Evolutionary conservation across 2,329 filamentous ascomycete species (phyloP).

Genomic region (Alternaria atra): DNA sequence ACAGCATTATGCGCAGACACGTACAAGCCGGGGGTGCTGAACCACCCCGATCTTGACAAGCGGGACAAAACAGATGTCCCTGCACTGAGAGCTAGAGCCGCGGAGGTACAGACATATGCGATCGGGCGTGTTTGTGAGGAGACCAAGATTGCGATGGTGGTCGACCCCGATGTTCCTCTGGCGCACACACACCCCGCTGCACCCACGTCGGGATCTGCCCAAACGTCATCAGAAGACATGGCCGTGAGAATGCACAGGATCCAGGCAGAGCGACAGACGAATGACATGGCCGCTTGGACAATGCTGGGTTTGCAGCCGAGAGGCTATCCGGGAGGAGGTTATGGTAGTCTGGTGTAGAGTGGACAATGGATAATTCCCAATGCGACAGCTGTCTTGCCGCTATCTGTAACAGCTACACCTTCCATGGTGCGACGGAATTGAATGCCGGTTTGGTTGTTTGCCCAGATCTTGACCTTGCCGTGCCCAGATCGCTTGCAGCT

Average conservation of each 20-base stretch:
- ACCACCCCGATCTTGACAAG: conserved; percentile 45
- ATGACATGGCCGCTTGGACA: conserved; percentile 24
- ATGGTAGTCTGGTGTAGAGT: conserved; percentile 16
- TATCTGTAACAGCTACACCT: neutral
- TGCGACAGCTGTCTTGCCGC: neutral
- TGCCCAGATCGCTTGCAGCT: neutral
- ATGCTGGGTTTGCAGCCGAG: conserved; percentile 18
- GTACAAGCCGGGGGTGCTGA: conserved; percentile 42
- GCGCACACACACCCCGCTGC: conserved; percentile 9
- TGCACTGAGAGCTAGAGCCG: conserved; percentile 36
- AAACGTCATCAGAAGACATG: conserved; percentile 17
- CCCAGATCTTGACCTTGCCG: conserved; percentile 3
- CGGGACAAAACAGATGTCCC: conserved; percentile 36
- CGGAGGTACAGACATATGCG: conserved; percentile 32
- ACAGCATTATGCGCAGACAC: conserved; percentile 39
- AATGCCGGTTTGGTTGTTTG: neutral
- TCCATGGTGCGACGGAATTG: conserved; percentile 2
- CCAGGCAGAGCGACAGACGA: conserved; percentile 30
- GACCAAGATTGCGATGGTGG: conserved; percentile 37
- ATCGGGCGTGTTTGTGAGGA: conserved; percentile 44
- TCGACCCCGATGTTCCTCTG: conserved; percentile 14
- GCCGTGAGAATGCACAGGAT: conserved; percentile 28
- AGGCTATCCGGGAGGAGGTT: conserved; percentile 19
- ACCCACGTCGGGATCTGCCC: neutral
- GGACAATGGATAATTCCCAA: neutral